A percentile compares a stretch with the other conserved stretches of the same genome.
phyloP scores from a whole-genome alignment of 108 stramenopile genomes.

The Skeletonema potamos region DNA sequence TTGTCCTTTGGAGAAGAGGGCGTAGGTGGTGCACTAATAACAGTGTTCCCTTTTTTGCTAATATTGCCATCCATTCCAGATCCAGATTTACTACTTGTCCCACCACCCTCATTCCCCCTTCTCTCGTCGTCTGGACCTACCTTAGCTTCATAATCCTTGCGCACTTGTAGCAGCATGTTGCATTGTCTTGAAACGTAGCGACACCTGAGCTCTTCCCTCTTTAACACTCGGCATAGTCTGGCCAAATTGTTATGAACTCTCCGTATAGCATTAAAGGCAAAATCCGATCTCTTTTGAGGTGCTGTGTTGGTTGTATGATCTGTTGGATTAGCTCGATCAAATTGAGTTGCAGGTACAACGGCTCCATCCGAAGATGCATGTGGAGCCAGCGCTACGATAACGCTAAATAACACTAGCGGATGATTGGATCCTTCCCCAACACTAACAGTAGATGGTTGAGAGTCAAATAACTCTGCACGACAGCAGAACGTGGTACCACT shows the following conservation, averaged over 20 bases:
- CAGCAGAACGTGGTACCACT: constrained; percentile 86
- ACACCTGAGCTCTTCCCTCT: constrained; percentile 80
- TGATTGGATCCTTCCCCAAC: constrained; percentile 18
- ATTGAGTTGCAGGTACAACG: constrained; percentile 15
- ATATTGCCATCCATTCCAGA: not conserved
- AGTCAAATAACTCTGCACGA: constrained; percentile 67
- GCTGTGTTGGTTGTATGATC: not conserved
- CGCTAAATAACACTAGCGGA: constrained; percentile 65
- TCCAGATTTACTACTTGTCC: not conserved
- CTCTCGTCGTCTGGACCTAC: not conserved
- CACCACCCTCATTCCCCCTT: constrained; percentile 2
- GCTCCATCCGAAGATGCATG: constrained; percentile 9
- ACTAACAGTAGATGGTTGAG: constrained; percentile 27
- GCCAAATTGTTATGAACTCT: constrained; percentile 74
- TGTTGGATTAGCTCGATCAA: not conserved
- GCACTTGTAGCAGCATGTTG: constrained; percentile 40
- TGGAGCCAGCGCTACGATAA: constrained; percentile 73
- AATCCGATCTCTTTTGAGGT: constrained; percentile 13
- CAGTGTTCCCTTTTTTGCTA: not conserved
- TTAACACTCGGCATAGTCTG: constrained; percentile 68
- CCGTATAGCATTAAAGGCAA: constrained; percentile 53
- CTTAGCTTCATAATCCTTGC: constrained; percentile 40
- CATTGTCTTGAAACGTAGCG: constrained; percentile 72
- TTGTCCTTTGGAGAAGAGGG: constrained; percentile 12
- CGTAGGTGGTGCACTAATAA: not conserved